Percentiles rank a stretch among this genome's conserved stretches.
These are phyloP conservation scores for Plasmodium cynomolgi DNA, from an alignment of 169 alveolate genomes.

Conservation along the genomic window DNA sequence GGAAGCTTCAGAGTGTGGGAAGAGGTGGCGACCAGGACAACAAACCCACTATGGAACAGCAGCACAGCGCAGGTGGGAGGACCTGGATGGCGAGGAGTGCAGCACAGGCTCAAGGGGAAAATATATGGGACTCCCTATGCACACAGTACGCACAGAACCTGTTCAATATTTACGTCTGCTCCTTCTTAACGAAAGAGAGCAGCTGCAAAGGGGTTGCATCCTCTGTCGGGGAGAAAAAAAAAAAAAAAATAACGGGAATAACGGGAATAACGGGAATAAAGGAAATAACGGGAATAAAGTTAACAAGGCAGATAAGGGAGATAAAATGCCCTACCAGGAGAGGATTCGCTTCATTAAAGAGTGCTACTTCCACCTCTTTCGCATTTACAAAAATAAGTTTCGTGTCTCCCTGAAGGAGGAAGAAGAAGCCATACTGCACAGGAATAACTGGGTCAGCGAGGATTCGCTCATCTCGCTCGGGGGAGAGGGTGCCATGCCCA, in stretches of 20 bases:
- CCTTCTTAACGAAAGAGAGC: conserved; percentile 22
- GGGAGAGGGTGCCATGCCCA: neutral
- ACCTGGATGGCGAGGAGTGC: neutral
- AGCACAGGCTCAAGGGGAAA: neutral
- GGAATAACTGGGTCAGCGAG: conserved; percentile 29
- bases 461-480: neutral
- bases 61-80: neutral
- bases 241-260: neutral
- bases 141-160: conserved; percentile 19
- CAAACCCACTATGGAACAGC: neutral
- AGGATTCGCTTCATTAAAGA: conserved; percentile 10
- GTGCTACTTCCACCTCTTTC: conserved; percentile 30
- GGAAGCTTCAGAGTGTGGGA: conserved; percentile 5
- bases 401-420: neutral
- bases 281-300: too few relatives aligned
- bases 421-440: conserved; percentile 43
- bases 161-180: conserved; percentile 68
- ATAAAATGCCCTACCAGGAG: conserved; percentile 8
- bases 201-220: neutral
- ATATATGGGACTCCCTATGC: conserved; percentile 26
- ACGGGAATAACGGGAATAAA: too few relatives aligned
- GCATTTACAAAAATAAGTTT: conserved; percentile 35
- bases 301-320: too few relatives aligned
- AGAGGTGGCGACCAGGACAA: neutral
- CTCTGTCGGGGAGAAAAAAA: neutral